Evolutionary conservation across 1,284 basidiomycete species (phyloP).

Genomic region (Rhodofomes roseus): DNA sequence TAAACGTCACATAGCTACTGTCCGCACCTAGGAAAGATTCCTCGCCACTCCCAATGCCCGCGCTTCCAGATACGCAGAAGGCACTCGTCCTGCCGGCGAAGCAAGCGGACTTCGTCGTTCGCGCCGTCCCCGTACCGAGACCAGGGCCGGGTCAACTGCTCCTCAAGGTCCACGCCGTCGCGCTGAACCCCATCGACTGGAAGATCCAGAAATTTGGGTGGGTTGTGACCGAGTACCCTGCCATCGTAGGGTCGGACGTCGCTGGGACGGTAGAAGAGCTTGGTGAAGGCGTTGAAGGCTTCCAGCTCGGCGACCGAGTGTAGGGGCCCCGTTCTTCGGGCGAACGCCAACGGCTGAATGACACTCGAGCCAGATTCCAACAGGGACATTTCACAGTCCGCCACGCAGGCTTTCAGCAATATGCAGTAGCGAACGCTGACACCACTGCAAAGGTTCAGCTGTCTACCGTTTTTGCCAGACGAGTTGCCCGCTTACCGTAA

Average conservation of each 20-base stretch:
- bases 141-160: conserved; percentile 37
- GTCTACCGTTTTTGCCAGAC: neutral
- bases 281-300: conserved; percentile 10
- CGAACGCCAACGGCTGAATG: no score
- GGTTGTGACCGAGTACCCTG: conserved; percentile 22
- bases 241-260: conserved; percentile 10
- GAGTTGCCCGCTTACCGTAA: neutral
- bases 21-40: no score
- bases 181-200: conserved; percentile 47
- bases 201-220: conserved; percentile 30
- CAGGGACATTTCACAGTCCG: conserved; percentile 35
- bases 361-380: no score
- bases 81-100: conserved; percentile 21
- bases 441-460: conserved; percentile 15
- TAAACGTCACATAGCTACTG: no score
- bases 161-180: conserved; percentile 37
- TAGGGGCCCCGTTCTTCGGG: no score
- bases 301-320: conserved; percentile 14
- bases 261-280: conserved; percentile 16
- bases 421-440: conserved; percentile 38
- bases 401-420: conserved; percentile 47
- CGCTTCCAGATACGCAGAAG: no score
- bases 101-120: conserved; percentile 24
- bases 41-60: no score
- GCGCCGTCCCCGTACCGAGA: conserved; percentile 17